A percentile compares a stretch with the other conserved stretches of the same genome.
These are phyloP conservation scores for Paramecium caudatum DNA, from an alignment of 73 alveolate species.

Conservation along the genomic window DNA sequence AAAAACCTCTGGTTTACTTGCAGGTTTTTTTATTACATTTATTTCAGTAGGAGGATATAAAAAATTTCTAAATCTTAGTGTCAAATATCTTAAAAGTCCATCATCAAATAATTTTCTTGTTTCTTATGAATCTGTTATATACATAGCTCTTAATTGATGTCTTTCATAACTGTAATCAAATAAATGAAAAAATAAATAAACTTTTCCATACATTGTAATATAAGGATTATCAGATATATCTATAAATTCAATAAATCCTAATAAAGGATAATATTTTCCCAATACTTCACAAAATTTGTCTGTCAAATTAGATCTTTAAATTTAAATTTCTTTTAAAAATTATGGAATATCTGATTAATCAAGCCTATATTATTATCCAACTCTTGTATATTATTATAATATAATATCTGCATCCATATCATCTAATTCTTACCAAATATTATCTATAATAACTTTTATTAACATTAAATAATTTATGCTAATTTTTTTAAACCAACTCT, in stretches of 20 bases:
- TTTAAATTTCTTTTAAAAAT: constrained; percentile 50
- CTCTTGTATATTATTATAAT: constrained; percentile 33
- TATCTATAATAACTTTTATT: constrained; percentile 31
- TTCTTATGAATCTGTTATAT: constrained; percentile 58
- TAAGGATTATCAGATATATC: constrained; percentile 64
- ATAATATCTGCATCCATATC: constrained; percentile 40
- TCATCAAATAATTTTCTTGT: constrained; percentile 68
- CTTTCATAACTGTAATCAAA: constrained; percentile 55
- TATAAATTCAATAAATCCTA: constrained; percentile 48
- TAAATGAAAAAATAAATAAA: constrained; percentile 60
- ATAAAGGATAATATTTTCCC: constrained; percentile 39
- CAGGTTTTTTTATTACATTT: neutral
- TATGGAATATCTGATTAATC: constrained; percentile 24
- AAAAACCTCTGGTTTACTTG: constrained; percentile 10
- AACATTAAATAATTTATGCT: neutral
- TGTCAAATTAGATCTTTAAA: constrained; percentile 17
- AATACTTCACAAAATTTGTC: constrained; percentile 47
- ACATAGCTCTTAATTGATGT: constrained; percentile 42
- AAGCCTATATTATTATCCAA: neutral
- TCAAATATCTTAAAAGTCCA: constrained; percentile 30
- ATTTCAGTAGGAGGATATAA: constrained; percentile 54
- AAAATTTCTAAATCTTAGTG: constrained; percentile 40
- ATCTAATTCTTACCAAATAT: constrained; percentile 60
- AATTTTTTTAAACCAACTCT: constrained; percentile 1
- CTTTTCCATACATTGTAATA: constrained; percentile 63